Conservation (phyloP, 139 green algal species). For the Nannochloris sp. region DNA sequence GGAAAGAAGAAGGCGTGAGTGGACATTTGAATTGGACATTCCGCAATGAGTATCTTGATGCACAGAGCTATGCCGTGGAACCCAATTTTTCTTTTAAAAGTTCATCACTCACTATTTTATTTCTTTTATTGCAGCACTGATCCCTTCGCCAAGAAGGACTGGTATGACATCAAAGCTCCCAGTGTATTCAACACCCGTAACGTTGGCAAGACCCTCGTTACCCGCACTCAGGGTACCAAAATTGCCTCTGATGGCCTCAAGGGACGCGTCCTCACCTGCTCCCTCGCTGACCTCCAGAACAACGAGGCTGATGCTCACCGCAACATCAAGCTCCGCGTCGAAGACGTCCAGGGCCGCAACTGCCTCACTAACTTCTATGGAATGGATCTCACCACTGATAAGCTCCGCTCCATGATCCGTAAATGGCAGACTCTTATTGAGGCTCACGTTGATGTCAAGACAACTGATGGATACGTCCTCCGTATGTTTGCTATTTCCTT, state of each 20-base stretch:
- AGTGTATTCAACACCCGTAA: conserved; percentile 85
- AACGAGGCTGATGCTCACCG: conserved; percentile 96
- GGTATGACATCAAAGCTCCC: conserved; percentile 99
- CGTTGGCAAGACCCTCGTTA: conserved; percentile 98
- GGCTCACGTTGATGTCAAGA: conserved; percentile 96
- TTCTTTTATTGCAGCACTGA: conserved; percentile 69
- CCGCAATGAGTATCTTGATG: background rate
- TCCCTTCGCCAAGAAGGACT: conserved; percentile 99
- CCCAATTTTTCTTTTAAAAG: background rate
- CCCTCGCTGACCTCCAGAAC: conserved; percentile 94
- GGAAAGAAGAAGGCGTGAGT: conserved; percentile 97
- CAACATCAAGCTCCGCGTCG: conserved; percentile 93
- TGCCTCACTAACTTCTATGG: conserved; percentile 97
- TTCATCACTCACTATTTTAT: background rate
- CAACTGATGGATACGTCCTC: conserved; percentile 95
- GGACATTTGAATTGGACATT: too few relatives aligned
- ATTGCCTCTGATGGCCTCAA: conserved; percentile 98
- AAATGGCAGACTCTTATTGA: conserved; percentile 99
- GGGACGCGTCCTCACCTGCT: conserved; percentile 93
- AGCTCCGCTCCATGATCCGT: conserved; percentile 94
- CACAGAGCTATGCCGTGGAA: background rate
- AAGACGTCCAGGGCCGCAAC: conserved; percentile 95
- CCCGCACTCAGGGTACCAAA: conserved; percentile 96
- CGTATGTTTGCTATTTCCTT: conserved; percentile 97
- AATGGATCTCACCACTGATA: conserved; percentile 99